A percentile compares a stretch with the other conserved stretches of the same genome.
Evolutionary conservation across 2,329 filamentous ascomycete genomes (phyloP).

Genomic region (Proliferodiscus dingleyae): DNA sequence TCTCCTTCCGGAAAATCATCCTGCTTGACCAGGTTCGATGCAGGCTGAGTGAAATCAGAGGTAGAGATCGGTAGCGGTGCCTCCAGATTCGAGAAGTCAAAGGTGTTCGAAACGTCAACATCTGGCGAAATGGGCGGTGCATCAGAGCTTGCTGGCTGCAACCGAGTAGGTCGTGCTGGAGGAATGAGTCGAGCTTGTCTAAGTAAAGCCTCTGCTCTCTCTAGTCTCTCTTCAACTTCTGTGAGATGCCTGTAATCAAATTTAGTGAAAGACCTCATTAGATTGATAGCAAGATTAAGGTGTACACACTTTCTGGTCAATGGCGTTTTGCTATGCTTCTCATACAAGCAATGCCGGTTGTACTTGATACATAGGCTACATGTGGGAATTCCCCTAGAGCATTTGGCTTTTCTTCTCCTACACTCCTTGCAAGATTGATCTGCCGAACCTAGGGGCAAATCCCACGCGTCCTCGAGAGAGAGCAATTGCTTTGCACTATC

Average conservation of each 20-base stretch:
- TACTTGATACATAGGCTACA: slow-evolving; percentile 7
- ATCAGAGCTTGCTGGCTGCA: background rate
- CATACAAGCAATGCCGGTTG: slow-evolving; percentile 5
- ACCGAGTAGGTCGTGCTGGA: background rate
- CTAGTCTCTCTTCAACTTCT: slow-evolving; percentile 5
- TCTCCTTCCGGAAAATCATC: background rate
- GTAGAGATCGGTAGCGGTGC: background rate
- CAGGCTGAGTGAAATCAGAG: background rate
- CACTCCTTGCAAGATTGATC: slow-evolving; percentile 7
- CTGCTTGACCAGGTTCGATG: background rate
- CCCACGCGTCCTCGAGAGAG: slow-evolving; percentile 2
- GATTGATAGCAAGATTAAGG: background rate
- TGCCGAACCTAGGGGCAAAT: slow-evolving; percentile 1
- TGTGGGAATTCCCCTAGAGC: slow-evolving; percentile 3
- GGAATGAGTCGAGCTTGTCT: slow-evolving; percentile 3
- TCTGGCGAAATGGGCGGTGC: background rate
- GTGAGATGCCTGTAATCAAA: slow-evolving; percentile 2
- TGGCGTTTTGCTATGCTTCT: slow-evolving; percentile 8
- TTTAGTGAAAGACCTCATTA: background rate
- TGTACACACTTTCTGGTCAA: slow-evolving; percentile 4
- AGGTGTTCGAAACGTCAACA: background rate
- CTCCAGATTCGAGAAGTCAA: slow-evolving; percentile 2
- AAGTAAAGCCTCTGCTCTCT: slow-evolving; percentile 4
- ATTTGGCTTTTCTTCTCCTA: slow-evolving; percentile 4
- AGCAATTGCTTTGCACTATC: background rate